These are phyloP conservation scores for Azolla pinnata DNA, from an alignment of 75 land plant species.

Conservation along the genomic window DNA sequence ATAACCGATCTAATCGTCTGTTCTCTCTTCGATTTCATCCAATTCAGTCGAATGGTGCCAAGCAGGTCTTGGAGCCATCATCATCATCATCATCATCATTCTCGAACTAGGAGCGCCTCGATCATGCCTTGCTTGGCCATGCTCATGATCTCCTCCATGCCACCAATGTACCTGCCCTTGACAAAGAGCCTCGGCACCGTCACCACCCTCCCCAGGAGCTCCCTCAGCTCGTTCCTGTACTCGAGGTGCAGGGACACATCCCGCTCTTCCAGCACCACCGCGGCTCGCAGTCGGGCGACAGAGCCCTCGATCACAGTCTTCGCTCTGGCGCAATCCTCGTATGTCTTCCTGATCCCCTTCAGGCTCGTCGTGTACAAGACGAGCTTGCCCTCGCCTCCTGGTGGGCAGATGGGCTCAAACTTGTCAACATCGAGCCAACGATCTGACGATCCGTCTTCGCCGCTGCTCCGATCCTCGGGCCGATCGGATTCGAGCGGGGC, in stretches of 20 bases:
- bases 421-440: conserved; percentile 30
- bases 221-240: conserved; percentile 52
- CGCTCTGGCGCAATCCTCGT: conserved; percentile 57
- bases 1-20: no score
- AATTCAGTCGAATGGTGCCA: no score
- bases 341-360: conserved; percentile 67
- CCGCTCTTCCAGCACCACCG: conserved; percentile 54
- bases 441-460: background rate
- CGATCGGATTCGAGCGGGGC: background rate
- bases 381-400: conserved; percentile 41
- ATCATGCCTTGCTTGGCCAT: no score
- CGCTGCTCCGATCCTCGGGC: background rate
- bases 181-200: conserved; percentile 60
- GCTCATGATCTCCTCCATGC: conserved; percentile 31
- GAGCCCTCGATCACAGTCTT: conserved; percentile 30
- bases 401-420: conserved; percentile 50
- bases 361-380: conserved; percentile 74
- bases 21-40: no score
- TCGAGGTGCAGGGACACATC: conserved; percentile 71
- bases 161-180: conserved; percentile 77
- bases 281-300: no score
- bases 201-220: conserved; percentile 32
- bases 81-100: no score
- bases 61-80: no score
- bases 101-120: no score